Conservation (phyloP, 176 grass and related monocot genomes). For the Rhynchospora breviuscula region DNA sequence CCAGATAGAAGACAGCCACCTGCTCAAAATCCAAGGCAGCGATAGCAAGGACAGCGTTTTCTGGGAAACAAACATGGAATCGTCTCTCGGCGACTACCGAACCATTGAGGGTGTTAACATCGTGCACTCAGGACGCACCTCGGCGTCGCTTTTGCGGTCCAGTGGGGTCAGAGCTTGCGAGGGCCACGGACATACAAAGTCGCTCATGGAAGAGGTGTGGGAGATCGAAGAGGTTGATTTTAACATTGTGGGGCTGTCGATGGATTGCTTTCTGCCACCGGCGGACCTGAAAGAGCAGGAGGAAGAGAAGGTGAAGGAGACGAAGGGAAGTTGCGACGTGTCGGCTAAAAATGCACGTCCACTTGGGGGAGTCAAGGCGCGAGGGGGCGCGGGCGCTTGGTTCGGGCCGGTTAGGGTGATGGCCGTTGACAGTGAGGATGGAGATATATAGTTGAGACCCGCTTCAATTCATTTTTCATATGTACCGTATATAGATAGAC, state of each 20-base stretch:
- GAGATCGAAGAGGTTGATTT: constrained; percentile 83
- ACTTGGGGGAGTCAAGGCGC: constrained; percentile 24
- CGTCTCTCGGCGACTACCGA: constrained; percentile 61
- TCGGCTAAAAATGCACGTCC: neutral
- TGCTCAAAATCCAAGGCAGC: constrained; percentile 64
- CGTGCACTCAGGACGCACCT: constrained; percentile 58
- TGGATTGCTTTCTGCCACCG: constrained; percentile 90
- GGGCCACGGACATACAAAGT: constrained; percentile 42
- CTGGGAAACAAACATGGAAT: constrained; percentile 99
- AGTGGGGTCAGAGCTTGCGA: constrained; percentile 35
- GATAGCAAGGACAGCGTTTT: constrained; percentile 35
- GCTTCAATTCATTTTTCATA: neutral
- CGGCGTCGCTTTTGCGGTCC: constrained; percentile 58
- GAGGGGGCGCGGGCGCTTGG: constrained; percentile 37
- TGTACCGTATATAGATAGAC: neutral
- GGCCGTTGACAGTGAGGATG: constrained; percentile 51
- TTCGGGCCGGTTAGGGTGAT: constrained; percentile 69
- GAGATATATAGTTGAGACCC: too few relatives aligned
- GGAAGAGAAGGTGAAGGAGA: constrained; percentile 14
- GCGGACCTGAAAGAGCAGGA: constrained; percentile 53
- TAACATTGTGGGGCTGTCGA: constrained; percentile 72
- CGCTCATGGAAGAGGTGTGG: constrained; percentile 82
- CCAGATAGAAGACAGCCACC: constrained; percentile 86
- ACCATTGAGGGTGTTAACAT: constrained; percentile 84
- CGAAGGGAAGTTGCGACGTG: neutral